These are phyloP conservation scores for Boehmeria nivea DNA, from an alignment of 306 rosid genomes.

Conservation along the genomic window DNA sequence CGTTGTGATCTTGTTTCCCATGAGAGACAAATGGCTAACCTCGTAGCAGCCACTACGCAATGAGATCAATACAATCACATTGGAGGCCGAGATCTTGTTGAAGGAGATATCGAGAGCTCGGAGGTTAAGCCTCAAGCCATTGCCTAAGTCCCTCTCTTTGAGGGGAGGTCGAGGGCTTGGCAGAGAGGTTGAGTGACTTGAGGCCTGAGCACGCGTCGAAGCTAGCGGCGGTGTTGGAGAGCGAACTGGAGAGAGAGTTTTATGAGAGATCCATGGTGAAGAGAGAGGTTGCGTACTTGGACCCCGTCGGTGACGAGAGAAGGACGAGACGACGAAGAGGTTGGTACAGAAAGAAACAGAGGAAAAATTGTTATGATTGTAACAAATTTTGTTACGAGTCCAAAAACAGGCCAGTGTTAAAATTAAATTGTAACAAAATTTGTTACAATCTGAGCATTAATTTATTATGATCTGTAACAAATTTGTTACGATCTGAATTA, in stretches of 20 bases:
- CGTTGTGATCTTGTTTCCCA: conserved; percentile 60
- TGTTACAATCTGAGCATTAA: too few relatives aligned
- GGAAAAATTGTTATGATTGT: too few relatives aligned
- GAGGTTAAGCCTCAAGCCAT: conserved; percentile 28
- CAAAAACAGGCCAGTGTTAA: too few relatives aligned
- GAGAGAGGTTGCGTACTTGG: conserved; percentile 50
- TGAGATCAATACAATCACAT: conserved; percentile 49
- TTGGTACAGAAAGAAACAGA: too few relatives aligned
- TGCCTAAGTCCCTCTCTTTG: background rate
- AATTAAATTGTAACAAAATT: too few relatives aligned
- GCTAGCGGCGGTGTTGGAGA: conserved; percentile 34
- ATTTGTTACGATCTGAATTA: too few relatives aligned
- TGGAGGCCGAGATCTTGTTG: conserved; percentile 51
- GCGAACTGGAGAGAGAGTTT: conserved; percentile 50
- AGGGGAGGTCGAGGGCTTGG: conserved; percentile 43
- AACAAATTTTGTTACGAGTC: too few relatives aligned
- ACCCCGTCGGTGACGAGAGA: conserved; percentile 15
- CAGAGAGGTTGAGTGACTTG: conserved; percentile 55
- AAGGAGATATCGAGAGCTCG: conserved; percentile 53
- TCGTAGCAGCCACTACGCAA: conserved; percentile 25
- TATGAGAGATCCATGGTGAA: conserved; percentile 61
- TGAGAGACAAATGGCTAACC: conserved; percentile 33
- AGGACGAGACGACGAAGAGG: too few relatives aligned
- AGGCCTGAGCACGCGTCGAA: conserved; percentile 41
- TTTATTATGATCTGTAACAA: too few relatives aligned